These are phyloP conservation scores for Candida endomychidarum DNA, from an alignment of 805 yeast genomes.

Conservation along the genomic window DNA sequence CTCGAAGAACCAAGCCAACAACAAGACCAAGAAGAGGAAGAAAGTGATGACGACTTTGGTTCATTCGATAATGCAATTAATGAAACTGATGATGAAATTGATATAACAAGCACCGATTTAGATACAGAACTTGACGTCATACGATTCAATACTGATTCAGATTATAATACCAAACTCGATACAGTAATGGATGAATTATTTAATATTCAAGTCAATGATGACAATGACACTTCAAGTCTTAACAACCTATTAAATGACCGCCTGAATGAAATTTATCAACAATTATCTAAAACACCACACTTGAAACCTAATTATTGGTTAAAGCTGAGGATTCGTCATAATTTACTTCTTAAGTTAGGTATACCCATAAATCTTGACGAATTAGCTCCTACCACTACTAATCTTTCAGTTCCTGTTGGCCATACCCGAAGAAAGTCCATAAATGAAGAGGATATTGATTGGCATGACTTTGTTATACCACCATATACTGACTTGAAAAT, in stretches of 20 bases:
- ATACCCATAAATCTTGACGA: slow-evolving; percentile 74
- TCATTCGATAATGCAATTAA: slow-evolving; percentile 37
- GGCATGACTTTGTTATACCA: slow-evolving; percentile 39
- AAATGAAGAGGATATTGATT: slow-evolving; percentile 31
- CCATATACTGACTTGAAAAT: slow-evolving; percentile 32
- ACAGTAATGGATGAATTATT: slow-evolving; percentile 14
- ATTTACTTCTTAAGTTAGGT: slow-evolving; percentile 62
- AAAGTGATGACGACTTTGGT: slow-evolving; percentile 38
- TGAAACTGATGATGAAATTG: slow-evolving; percentile 27
- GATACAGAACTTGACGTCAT: slow-evolving; percentile 9
- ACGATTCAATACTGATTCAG: slow-evolving; percentile 15
- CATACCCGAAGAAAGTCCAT: slow-evolving; percentile 23
- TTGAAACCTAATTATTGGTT: slow-evolving; percentile 69
- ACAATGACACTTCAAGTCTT: not conserved
- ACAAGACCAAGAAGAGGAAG: not conserved
- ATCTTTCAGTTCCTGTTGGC: not conserved
- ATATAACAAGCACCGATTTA: slow-evolving; percentile 3
- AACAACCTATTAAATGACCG: slow-evolving; percentile 27
- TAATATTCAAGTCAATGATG: slow-evolving; percentile 2
- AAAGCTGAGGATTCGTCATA: slow-evolving; percentile 61
- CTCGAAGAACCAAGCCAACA: not conserved
- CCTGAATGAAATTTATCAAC: slow-evolving; percentile 42
- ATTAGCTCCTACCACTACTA: slow-evolving; percentile 15
- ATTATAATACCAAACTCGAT: slow-evolving; percentile 14
- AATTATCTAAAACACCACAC: slow-evolving; percentile 48